Conservation (phyloP, 2,329 filamentous ascomycete species). For the Gnomoniopsis smithogilvyi region DNA sequence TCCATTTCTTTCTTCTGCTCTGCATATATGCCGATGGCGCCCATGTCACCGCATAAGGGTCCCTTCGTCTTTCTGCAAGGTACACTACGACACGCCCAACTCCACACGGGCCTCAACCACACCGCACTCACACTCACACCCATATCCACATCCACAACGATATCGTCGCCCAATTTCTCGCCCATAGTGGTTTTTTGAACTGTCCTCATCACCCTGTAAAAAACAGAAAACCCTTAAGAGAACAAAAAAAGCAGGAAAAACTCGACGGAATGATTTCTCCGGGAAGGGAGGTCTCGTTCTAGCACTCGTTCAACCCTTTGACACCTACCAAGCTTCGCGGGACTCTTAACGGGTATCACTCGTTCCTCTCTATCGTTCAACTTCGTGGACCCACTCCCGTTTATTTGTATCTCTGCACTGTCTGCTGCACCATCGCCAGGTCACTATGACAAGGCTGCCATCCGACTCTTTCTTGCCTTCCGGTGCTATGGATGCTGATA, state of each 20-base stretch:
- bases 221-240: too few relatives aligned
- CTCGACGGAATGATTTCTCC: conserved; percentile 2
- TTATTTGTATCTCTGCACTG: background rate
- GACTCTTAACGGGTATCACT: background rate
- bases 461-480: conserved; percentile 41
- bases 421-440: background rate
- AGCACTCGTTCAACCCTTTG: background rate
- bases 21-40: conserved; percentile 7
- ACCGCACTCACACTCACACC: background rate
- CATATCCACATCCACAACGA: background rate
- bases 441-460: conserved; percentile 37
- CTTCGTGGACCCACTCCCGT: background rate
- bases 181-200: background rate
- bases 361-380: background rate
- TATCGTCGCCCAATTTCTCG: conserved; percentile 8
- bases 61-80: conserved; percentile 1
- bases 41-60: conserved; percentile 8
- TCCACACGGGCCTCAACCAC: background rate
- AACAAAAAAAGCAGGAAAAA: too few relatives aligned
- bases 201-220: background rate
- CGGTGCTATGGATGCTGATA: conserved; percentile 33
- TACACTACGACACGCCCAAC: background rate
- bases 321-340: background rate
- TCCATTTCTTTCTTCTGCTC: background rate
- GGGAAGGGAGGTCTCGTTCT: background rate